Conservation (phyloP, 129 eudicot genomes). For the Deinandra increscens region DNA sequence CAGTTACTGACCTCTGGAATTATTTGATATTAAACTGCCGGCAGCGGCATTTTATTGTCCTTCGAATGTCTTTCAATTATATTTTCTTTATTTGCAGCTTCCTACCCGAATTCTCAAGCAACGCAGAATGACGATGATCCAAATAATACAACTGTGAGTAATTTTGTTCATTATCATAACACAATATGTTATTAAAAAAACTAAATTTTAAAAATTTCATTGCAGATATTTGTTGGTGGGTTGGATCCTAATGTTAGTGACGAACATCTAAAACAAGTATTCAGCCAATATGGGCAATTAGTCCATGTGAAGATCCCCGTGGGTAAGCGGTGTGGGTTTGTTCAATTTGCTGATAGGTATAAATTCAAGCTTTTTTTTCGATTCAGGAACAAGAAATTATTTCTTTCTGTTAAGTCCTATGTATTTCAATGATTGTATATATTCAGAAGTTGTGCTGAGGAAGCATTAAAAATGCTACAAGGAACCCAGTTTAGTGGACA, state of each 20-base stretch:
- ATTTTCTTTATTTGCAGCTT: conserved; percentile 53
- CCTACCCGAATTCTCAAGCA: conserved; percentile 70
- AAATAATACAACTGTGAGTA: conserved; percentile 90
- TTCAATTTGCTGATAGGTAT: conserved; percentile 46
- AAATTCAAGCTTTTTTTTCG: background rate
- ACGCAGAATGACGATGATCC: conserved; percentile 81
- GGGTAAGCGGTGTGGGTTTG: conserved; percentile 94
- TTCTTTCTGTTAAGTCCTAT: background rate
- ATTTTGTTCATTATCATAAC: conserved; percentile 10
- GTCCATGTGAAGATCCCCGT: conserved; percentile 86
- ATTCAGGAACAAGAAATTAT: background rate
- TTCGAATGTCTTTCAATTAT: conserved; percentile 16
- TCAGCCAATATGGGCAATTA: conserved; percentile 69
- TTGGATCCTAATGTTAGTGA: conserved; percentile 76
- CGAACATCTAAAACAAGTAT: conserved; percentile 74
- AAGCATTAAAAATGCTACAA: conserved; percentile 23
- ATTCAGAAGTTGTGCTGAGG: conserved; percentile 29
- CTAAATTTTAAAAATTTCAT: background rate
- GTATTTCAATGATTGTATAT: background rate
- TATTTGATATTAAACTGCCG: conserved; percentile 3
- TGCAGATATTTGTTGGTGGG: conserved; percentile 88
- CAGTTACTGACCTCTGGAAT: background rate
- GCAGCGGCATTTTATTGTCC: background rate
- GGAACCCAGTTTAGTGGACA: conserved; percentile 20
- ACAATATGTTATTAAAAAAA: background rate